These are phyloP conservation scores for Xylariaceae sp. DNA, from an alignment of 2,329 filamentous ascomycete genomes.

Conservation along the genomic window DNA sequence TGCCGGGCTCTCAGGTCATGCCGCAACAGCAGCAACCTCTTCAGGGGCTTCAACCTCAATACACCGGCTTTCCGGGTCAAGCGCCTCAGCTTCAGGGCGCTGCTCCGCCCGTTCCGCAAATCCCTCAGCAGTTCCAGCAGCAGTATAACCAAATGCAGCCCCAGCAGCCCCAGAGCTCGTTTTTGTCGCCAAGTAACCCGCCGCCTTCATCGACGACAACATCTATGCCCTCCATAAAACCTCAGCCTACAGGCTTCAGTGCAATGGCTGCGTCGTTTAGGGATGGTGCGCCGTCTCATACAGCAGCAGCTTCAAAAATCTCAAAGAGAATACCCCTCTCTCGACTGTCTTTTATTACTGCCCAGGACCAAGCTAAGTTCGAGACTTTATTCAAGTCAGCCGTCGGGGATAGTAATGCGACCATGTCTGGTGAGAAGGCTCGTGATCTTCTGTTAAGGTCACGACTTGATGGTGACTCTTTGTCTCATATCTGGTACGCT, in stretches of 20 bases:
- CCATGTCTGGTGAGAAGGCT: conserved; percentile 89
- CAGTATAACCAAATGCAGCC: conserved; percentile 52
- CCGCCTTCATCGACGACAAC: conserved; percentile 47
- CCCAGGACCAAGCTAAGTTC: conserved; percentile 91
- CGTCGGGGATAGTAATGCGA: conserved; percentile 75
- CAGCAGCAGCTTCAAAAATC: conserved; percentile 43
- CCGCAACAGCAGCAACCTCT: conserved; percentile 42
- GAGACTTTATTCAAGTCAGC: conserved; percentile 97
- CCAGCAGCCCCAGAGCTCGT: conserved; percentile 44
- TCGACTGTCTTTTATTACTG: conserved; percentile 91
- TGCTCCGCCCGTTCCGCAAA: conserved; percentile 56
- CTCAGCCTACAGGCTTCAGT: conserved; percentile 62
- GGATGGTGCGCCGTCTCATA: conserved; percentile 43
- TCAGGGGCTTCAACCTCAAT: conserved; percentile 42
- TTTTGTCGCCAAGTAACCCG: conserved; percentile 45
- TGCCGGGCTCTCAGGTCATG: conserved; percentile 50
- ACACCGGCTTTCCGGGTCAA: conserved; percentile 42
- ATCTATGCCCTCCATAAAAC: conserved; percentile 52
- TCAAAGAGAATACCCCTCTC: conserved; percentile 86
- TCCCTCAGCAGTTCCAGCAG: conserved; percentile 57
- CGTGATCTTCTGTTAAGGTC: conserved; percentile 85
- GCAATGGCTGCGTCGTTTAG: conserved; percentile 66
- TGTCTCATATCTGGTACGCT: conserved; percentile 86
- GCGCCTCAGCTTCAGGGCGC: conserved; percentile 54
- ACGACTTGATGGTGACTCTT: conserved; percentile 76